Conservation (phyloP, 768 basidiomycete species). For the Termitomyces sp. region DNA sequence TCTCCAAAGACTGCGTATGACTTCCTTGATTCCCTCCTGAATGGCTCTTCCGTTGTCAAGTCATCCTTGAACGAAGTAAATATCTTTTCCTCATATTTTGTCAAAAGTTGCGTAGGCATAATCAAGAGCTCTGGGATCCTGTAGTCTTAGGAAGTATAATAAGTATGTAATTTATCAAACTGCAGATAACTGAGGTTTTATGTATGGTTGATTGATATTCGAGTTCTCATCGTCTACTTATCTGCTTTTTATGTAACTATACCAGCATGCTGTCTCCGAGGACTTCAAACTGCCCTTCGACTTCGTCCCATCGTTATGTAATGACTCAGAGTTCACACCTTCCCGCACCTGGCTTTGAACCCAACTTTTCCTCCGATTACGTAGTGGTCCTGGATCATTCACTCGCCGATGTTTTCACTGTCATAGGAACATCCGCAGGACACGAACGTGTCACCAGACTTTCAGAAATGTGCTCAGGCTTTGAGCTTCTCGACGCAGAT, state of each 20-base stretch:
- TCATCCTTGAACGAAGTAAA: conserved; percentile 47
- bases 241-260: no score
- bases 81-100: conserved; percentile 56
- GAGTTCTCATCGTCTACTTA: no score
- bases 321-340: neutral
- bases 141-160: conserved; percentile 11
- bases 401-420: conserved; percentile 5
- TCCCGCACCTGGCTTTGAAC: conserved; percentile 11
- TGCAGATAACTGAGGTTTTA: neutral
- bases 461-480: conserved; percentile 23
- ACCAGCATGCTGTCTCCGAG: no score
- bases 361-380: conserved; percentile 28
- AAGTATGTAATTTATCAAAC: neutral
- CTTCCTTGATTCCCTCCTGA: conserved; percentile 66
- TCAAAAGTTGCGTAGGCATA: conserved; percentile 71
- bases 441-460: conserved; percentile 30
- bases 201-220: no score
- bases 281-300: neutral
- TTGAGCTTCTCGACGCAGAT: conserved; percentile 24
- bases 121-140: conserved; percentile 62
- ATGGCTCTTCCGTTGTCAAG: conserved; percentile 40
- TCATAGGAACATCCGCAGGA: conserved; percentile 24
- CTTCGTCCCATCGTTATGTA: neutral
- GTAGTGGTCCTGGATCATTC: conserved; percentile 12
- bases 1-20: conserved; percentile 64